Conservation (phyloP, 176 grass and related monocot species). For the Oryza longistaminata region DNA sequence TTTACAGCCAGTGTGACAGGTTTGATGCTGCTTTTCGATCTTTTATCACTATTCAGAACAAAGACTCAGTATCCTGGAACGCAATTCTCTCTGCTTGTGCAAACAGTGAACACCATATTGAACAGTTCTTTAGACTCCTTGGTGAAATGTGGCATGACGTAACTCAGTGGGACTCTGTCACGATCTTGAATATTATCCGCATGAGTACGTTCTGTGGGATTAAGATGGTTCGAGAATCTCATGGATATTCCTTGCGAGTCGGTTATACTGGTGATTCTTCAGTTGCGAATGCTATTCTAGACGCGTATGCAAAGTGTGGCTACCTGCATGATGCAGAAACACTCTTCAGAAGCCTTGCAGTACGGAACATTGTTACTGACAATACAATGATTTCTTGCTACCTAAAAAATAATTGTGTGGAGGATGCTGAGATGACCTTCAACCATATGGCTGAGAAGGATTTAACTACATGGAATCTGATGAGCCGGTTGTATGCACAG, state of each 20-base stretch:
- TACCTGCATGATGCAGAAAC: slow-evolving; percentile 38
- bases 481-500: slow-evolving; percentile 59
- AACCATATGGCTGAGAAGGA: slow-evolving; percentile 64
- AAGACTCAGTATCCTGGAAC: slow-evolving; percentile 75
- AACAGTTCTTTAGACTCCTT: slow-evolving; percentile 46
- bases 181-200: slow-evolving; percentile 57
- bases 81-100: slow-evolving; percentile 60
- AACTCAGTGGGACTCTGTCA: slow-evolving; percentile 54
- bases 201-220: slow-evolving; percentile 35
- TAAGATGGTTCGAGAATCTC: slow-evolving; percentile 59
- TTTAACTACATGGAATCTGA: slow-evolving; percentile 64
- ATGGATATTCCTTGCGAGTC: slow-evolving; percentile 57
- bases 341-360: slow-evolving; percentile 46
- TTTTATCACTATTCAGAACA: slow-evolving; percentile 47
- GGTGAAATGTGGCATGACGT: slow-evolving; percentile 46
- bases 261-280: slow-evolving; percentile 48
- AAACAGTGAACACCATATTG: slow-evolving; percentile 28
- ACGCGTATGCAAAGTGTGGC: slow-evolving; percentile 73
- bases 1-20: slow-evolving; percentile 62
- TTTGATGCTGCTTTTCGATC: slow-evolving; percentile 51
- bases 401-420: slow-evolving; percentile 43
- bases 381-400: slow-evolving; percentile 77
- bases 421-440: slow-evolving; percentile 58
- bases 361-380: slow-evolving; percentile 47
- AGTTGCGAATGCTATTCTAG: slow-evolving; percentile 65